Base-by-base conservation (phyloP, 352 stramenopile species). In the Hyaloperonospora brassicae region DNA sequence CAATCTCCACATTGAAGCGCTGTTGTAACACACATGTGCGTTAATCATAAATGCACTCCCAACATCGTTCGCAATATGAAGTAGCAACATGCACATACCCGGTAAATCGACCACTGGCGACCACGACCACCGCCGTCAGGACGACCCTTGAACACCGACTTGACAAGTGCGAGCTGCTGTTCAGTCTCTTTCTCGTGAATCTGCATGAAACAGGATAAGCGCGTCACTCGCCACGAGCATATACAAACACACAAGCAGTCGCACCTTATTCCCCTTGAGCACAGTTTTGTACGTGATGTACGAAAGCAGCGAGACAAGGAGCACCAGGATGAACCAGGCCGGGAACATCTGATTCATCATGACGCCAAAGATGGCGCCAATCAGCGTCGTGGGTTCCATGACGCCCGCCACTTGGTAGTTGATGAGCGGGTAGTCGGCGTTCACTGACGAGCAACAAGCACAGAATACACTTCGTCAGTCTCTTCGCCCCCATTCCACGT, bases 391-490 rank as follows among this genome's bases (percentile, higher is more conserved):
- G 1, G 95, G 96, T 77, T 99, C 95, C 95, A 98, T 98, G n/a
- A 98, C 89, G 2, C 97, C 64, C n/a, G 97, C 94, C n/a, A 99
- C 74, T 55, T 98, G 91, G 85, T 97, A 98, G 76, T 98, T 95
- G 38, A 99, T 96, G 17, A 99, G 73, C 10, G 95, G 93, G 35
- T 95, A 63, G 64, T 98, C 90, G 0, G 79, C 78, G 34, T 87
- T 73, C 25, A 52, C 79, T 89, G 38, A 22, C 8, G 27, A 51
- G 12, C 9, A 14, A 12, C 0, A 39, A 56, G n/a, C 2, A 24
- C 24, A 14, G 25, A 21, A 47, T 12, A 41, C 13, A 13, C 35
- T 47, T 24, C 27, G 39, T 66, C 38, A 65, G 45, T 57, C 35
- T 62, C 7, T 5, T 43, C 1, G 5, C 10, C 6, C 12, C 21